Percentiles rank a stretch among this genome's conserved stretches.
Conservation (phyloP, 139 green algal genomes). For the Chlamydomonas incerta region DNA sequence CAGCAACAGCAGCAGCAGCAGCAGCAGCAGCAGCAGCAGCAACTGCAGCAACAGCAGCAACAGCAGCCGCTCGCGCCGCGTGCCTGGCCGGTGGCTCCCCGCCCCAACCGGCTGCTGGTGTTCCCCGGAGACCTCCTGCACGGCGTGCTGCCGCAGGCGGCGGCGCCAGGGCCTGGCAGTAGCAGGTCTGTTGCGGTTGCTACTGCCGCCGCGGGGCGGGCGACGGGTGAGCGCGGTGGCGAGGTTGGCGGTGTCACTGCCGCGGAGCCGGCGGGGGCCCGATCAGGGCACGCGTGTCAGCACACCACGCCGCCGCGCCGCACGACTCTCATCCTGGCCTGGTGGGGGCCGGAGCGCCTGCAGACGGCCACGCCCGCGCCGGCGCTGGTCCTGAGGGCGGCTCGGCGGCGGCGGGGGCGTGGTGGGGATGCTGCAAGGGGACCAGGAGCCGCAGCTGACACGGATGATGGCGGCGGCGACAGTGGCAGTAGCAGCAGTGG, state of each 20-base stretch:
- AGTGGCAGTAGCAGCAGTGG: neutral
- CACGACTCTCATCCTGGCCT: constrained; percentile 57
- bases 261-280: no score
- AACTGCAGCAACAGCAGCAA: no score
- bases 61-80: neutral
- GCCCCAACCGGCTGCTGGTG: constrained; percentile 17
- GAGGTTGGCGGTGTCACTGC: no score
- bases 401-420: no score
- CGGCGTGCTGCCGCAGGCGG: constrained; percentile 53
- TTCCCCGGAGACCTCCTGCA: constrained; percentile 59
- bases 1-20: no score
- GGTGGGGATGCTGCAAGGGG: neutral
- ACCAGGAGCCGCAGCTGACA: neutral
- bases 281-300: no score
- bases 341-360: constrained; percentile 43
- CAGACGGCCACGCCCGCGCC: neutral
- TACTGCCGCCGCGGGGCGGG: neutral
- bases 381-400: neutral
- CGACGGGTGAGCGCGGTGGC: no score
- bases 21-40: no score
- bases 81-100: constrained; percentile 34
- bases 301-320: neutral
- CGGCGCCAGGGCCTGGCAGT: neutral
- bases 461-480: neutral
- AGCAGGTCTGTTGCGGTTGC: no score